Base-by-base conservation (phyloP, 1,284 basidiomycete genomes). In the Ceratobasidium papillatum region DNA sequence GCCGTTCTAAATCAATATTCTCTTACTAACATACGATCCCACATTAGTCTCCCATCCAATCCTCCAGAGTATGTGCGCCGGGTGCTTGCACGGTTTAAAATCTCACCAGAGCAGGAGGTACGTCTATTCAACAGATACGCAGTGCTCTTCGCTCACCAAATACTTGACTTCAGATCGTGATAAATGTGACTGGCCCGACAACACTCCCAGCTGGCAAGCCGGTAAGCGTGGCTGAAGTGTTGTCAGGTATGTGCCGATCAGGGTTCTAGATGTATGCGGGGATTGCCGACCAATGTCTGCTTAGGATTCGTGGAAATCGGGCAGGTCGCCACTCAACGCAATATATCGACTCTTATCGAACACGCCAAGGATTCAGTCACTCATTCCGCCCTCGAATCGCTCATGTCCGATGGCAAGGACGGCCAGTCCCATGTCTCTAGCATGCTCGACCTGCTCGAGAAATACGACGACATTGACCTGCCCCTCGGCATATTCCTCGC, bases 381-480 rank as follows among this genome's bases (percentile, higher is more conserved):
- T 25, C 19, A 65, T 68, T 41, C 77, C 12, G 76, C 78, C 34
- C 79, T 84, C 11, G 78, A 80, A 49, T 79, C 78, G 11, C 80
- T 84, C 19, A 75, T 79, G 4, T 74, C 77, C 14, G 77, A 78
- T n/a, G 85, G 85, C 78, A 78, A 81, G 22, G 81, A 82, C 0
- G 81, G 82, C 12, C 83, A 11, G 79, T 79, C 14, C 81, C 81
- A 75, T 81, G 14, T 5, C 22, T 30, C n/a, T 9, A 85, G 85
- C 77, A 80, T 86, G 49, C 80, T 87, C 38, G 83, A 85, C 77
- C 80, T 87, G 59, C 81, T 88, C 51, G 86, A 87, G 74, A 54
- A 79, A 38, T 80, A 84, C 76, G 77, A 81, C 2, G 81, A 82
- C 56, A 82, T 87, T 76, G 76, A 83, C 38, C 79, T 87, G n/a